Percentiles rank a stretch among this genome's conserved stretches.
Evolutionary conservation across 2,329 filamentous ascomycete genomes (phyloP).

Genomic region (Lojkania enalia): DNA sequence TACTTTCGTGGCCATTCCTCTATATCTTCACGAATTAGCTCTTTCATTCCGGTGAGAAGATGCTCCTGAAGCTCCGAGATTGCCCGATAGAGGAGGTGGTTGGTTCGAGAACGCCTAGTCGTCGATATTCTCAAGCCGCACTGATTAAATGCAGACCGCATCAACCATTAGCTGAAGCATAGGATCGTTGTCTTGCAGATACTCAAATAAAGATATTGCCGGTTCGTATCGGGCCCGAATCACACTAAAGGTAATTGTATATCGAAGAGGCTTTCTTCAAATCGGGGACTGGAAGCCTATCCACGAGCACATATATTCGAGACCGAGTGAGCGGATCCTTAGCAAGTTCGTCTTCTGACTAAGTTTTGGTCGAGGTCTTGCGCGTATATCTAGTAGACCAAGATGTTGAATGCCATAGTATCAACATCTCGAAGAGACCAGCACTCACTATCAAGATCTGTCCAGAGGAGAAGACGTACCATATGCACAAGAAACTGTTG

Average conservation of each 20-base stretch:
- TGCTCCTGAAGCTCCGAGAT: too few relatives aligned
- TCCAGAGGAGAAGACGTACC: not conserved
- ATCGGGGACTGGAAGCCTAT: not conserved
- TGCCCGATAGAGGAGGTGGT: too few relatives aligned
- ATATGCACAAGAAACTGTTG: constrained; percentile 2
- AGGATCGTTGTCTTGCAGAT: not conserved
- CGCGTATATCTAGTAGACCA: constrained; percentile 30
- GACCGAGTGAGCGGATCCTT: not conserved
- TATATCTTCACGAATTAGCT: too few relatives aligned
- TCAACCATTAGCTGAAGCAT: not conserved
- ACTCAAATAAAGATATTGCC: not conserved
- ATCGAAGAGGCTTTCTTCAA: not conserved
- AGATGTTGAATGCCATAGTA: constrained; percentile 23
- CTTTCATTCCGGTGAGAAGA: too few relatives aligned
- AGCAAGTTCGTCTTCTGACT: not conserved
- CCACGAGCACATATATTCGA: not conserved
- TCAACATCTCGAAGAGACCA: constrained; percentile 24
- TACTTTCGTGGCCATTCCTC: too few relatives aligned
- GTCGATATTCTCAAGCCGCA: too few relatives aligned
- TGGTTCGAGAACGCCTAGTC: too few relatives aligned
- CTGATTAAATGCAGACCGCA: too few relatives aligned
- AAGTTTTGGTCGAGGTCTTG: not conserved
- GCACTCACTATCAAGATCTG: constrained; percentile 3
- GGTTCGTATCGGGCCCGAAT: not conserved
- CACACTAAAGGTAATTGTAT: not conserved